Conservation (phyloP, 805 yeast genomes). For the Candida morakotiae region DNA sequence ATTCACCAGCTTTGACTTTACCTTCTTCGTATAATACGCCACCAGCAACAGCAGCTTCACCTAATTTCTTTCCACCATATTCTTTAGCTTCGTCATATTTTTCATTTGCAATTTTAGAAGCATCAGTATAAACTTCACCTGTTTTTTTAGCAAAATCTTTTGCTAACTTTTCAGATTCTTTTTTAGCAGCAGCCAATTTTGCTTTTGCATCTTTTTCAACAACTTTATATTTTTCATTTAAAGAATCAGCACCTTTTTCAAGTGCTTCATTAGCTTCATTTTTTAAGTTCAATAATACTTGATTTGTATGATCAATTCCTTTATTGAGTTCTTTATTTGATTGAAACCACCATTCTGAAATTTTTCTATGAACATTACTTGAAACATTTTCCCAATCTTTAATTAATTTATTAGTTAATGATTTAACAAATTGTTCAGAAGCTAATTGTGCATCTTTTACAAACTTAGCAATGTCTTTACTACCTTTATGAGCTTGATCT, state of each 20-base stretch:
- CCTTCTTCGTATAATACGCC: slow-evolving; percentile 5
- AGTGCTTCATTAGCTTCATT: slow-evolving; percentile 1
- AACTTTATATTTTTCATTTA: slow-evolving; percentile 4
- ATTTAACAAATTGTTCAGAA: slow-evolving; percentile 11
- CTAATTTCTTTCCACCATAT: slow-evolving; percentile 3
- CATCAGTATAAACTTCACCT: slow-evolving; percentile 7
- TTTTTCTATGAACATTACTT: slow-evolving; percentile 3
- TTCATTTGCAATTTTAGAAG: slow-evolving; percentile 4
- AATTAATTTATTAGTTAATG: slow-evolving; percentile 8
- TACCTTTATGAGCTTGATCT: slow-evolving; percentile 8
- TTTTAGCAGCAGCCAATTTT: slow-evolving; percentile 8
- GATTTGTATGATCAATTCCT: slow-evolving; percentile 1
- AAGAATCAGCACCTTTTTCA: slow-evolving; percentile 1
- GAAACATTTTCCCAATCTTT: slow-evolving; percentile 7
- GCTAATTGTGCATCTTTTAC: slow-evolving; percentile 12
- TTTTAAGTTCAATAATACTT: background rate
- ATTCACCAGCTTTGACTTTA: slow-evolving; percentile 3
- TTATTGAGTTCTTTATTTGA: background rate
- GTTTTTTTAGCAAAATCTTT: slow-evolving; percentile 2
- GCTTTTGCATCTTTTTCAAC: slow-evolving; percentile 6
- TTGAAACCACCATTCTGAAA: slow-evolving; percentile 6
- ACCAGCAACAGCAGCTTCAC: slow-evolving; percentile 6
- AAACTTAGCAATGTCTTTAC: slow-evolving; percentile 8
- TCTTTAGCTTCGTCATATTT: slow-evolving; percentile 4
- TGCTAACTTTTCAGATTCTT: slow-evolving; percentile 3